Conservation (phyloP, 2,329 filamentous ascomycete species). For the Alternaria viburni region DNA sequence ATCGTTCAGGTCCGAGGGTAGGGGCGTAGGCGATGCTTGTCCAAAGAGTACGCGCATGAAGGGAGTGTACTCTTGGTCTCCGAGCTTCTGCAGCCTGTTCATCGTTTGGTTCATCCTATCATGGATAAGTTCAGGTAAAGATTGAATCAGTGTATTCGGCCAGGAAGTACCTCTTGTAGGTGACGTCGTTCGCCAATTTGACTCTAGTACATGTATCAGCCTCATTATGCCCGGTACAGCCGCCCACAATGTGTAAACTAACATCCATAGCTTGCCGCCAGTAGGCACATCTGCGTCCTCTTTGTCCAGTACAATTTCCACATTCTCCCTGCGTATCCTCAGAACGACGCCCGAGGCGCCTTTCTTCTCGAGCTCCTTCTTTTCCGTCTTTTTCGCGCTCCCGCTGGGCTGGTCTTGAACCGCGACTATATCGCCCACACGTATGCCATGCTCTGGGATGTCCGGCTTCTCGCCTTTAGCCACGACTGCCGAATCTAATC, state of each 20-base stretch:
- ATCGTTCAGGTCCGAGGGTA: constrained; percentile 53
- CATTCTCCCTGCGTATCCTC: constrained; percentile 62
- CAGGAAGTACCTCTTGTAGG: constrained; percentile 62
- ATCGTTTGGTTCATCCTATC: constrained; percentile 69
- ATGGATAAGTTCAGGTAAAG: constrained; percentile 15
- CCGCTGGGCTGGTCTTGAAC: constrained; percentile 77
- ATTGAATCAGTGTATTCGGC: constrained; percentile 11
- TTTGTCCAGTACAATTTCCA: constrained; percentile 74
- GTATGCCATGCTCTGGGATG: constrained; percentile 76
- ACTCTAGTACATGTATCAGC: constrained; percentile 57
- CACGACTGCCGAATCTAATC: constrained; percentile 70
- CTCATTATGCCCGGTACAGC: constrained; percentile 1
- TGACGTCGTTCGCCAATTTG: constrained; percentile 71
- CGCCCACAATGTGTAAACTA: constrained; percentile 42
- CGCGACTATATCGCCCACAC: constrained; percentile 78
- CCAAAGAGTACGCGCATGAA: constrained; percentile 68
- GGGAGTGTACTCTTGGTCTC: constrained; percentile 61
- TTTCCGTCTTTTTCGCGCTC: constrained; percentile 72
- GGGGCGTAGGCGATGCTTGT: constrained; percentile 59
- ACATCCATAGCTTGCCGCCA: constrained; percentile 67
- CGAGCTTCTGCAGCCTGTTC: constrained; percentile 62
- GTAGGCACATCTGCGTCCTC: constrained; percentile 62
- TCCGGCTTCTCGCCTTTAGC: constrained; percentile 56
- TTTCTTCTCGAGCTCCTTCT: constrained; percentile 71
- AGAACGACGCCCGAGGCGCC: constrained; percentile 75